phyloP scores from a whole-genome alignment of 108 stramenopile genomes.

The Stephanodiscus minutulus region DNA sequence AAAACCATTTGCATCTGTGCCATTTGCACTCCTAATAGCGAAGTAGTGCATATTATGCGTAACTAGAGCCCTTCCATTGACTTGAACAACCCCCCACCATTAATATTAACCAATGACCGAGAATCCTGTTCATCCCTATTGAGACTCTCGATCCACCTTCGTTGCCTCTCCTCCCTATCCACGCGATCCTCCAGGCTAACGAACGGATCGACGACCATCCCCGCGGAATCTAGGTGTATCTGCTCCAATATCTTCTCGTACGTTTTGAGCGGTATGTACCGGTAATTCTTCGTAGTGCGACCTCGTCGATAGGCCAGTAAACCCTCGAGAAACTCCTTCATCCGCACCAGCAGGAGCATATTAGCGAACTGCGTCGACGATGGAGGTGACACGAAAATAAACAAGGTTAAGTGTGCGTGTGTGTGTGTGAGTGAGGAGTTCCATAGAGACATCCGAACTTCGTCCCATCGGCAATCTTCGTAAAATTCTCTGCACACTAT shows the following conservation, averaged over 20 bases:
- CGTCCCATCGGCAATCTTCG: too few species aligned
- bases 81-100: neutral
- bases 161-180: constrained; percentile 69
- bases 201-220: constrained; percentile 80
- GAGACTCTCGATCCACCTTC: constrained; percentile 60
- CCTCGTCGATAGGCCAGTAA: constrained; percentile 60
- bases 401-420: neutral
- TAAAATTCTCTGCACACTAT: too few species aligned
- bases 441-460: too few species aligned
- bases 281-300: constrained; percentile 19
- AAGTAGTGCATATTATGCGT: too few species aligned
- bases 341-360: constrained; percentile 73
- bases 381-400: neutral
- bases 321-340: constrained; percentile 73
- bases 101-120: constrained; percentile 6
- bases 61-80: too few species aligned
- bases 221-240: constrained; percentile 76
- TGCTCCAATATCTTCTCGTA: constrained; percentile 76
- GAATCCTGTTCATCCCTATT: constrained; percentile 58
- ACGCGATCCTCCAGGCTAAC: constrained; percentile 60
- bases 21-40: too few species aligned
- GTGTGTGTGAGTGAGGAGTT: neutral
- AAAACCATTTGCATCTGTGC: too few species aligned
- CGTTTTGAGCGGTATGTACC: constrained; percentile 57
- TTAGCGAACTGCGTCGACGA: constrained; percentile 50